Base-by-base conservation (phyloP, 2,329 filamentous ascomycete species). In the Tolypocladium album region DNA sequence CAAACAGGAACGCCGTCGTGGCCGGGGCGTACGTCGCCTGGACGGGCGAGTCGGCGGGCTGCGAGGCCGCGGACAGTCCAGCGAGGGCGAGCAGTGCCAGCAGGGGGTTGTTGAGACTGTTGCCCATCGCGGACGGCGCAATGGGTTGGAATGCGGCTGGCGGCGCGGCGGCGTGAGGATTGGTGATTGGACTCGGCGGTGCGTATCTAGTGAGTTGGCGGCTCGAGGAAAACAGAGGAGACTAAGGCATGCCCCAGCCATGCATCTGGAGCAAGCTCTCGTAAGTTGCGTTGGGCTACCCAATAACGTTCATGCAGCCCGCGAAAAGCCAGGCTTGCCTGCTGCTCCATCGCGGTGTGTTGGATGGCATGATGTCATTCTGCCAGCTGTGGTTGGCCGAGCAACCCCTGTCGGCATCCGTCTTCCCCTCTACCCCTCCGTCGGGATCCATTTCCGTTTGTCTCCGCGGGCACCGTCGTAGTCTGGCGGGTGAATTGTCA, bases 371-470 rank as follows among this genome's bases (percentile, higher is more conserved):
- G 58, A 59, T 59, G 58, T 59, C 58, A 59, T 45, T 53, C 47
- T 11, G 43, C 20, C 8, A 13, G 22, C 64, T 55, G 61, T 61
- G 52, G 69, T 69, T 69, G 64, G 55, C 67, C 63, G 62, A 71
- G 69, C 67, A 71, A 70, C 67, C 61, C 50, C 50, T 36, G 39
- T n/a, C 36, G 1, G 9, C 27, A 38, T 20, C 12, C 59, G 52
- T n/a, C 50, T 55, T 58, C 59, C 40, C 2, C 24, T 50, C 24
- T 6, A 5, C 47, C 24, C 47, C 47, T 31, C 47, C 47, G 27
- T 52, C 27, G 9, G 15, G 2, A 52, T n/a, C 47, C 27, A n/a
- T 52, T 27, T 34, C n/a, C 6, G 24, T 20, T n/a, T 50, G 12
- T 20, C 15, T 31, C 22, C 12, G 24, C 22, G 9, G 22, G n/a